A percentile compares a stretch with the other conserved stretches of the same genome.
Evolutionary conservation across 106 monocot genomes (phyloP).

Genomic region (Dendrobium catenatum): DNA sequence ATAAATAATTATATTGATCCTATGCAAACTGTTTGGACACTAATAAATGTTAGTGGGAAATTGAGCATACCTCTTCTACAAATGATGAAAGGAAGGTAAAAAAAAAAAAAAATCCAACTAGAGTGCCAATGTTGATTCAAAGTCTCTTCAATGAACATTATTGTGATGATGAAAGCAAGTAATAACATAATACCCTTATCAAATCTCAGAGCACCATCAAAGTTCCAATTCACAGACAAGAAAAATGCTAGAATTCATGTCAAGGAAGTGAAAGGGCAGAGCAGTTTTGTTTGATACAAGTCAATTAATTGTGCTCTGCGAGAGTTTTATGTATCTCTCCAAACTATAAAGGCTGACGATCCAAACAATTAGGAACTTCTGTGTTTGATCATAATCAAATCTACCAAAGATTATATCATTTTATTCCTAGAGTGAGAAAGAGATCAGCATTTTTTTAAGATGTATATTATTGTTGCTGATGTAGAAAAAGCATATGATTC

Average conservation of each 20-base stretch:
- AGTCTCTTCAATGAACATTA: too few species aligned
- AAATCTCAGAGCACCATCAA: slow-evolving; percentile 56
- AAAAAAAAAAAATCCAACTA: too few species aligned
- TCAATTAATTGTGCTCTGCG: slow-evolving; percentile 66
- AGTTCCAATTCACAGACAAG: background rate
- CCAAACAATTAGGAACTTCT: slow-evolving; percentile 62
- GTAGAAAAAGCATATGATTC: slow-evolving; percentile 92
- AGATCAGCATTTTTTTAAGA: slow-evolving; percentile 17
- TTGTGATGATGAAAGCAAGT: too few species aligned
- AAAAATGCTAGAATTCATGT: background rate
- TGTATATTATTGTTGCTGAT: slow-evolving; percentile 86
- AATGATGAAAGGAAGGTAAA: too few species aligned
- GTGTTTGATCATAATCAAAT: slow-evolving; percentile 89
- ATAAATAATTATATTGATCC: too few species aligned
- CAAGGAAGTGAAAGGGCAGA: background rate
- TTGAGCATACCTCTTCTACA: too few species aligned
- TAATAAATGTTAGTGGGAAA: too few species aligned
- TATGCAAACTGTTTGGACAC: too few species aligned
- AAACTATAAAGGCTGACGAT: slow-evolving; percentile 42
- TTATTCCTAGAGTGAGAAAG: slow-evolving; percentile 28
- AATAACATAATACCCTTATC: slow-evolving; percentile 46
- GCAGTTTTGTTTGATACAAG: slow-evolving; percentile 15
- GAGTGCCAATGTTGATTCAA: too few species aligned
- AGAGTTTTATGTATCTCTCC: slow-evolving; percentile 49
- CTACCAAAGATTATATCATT: slow-evolving; percentile 9